Percentiles rank a stretch among this genome's conserved stretches.
These are phyloP conservation scores for Saturnispora saitoi DNA, from an alignment of 805 yeast species.

Conservation along the genomic window DNA sequence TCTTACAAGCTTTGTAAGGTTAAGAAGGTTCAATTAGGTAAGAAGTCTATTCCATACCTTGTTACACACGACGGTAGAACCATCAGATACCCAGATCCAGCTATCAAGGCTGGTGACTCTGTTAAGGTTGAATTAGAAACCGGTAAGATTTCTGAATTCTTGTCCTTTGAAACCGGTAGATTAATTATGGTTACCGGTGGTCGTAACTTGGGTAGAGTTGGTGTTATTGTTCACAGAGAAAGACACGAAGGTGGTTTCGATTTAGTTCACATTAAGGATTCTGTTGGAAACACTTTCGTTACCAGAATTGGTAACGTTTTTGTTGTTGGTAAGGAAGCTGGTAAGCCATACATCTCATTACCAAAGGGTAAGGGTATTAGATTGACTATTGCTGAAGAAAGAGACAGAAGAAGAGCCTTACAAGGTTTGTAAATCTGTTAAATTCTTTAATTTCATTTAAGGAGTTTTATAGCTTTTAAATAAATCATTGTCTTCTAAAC, in stretches of 20 bases:
- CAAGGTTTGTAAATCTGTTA: constrained; percentile 38
- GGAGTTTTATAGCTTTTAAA: not conserved
- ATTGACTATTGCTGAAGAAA: constrained; percentile 92
- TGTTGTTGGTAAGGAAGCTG: constrained; percentile 84
- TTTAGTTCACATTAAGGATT: constrained; percentile 92
- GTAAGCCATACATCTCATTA: constrained; percentile 87
- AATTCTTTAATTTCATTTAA: constrained; percentile 1
- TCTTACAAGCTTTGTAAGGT: constrained; percentile 97
- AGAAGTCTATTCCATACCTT: constrained; percentile 96
- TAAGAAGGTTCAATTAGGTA: constrained; percentile 96
- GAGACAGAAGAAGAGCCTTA: constrained; percentile 95
- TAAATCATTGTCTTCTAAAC: not conserved
- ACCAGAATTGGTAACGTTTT: constrained; percentile 91
- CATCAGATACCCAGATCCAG: constrained; percentile 98
- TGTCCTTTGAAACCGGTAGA: constrained; percentile 89
- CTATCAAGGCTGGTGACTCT: constrained; percentile 93
- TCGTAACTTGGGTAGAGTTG: constrained; percentile 97
- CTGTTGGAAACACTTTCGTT: constrained; percentile 90
- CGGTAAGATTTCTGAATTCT: constrained; percentile 85
- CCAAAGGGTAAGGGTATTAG: constrained; percentile 99
- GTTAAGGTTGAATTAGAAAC: constrained; percentile 94
- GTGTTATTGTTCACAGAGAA: constrained; percentile 93
- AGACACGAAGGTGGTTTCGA: constrained; percentile 98
- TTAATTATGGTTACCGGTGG: constrained; percentile 94
- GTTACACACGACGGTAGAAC: constrained; percentile 99